Evolutionary conservation across 768 basidiomycete genomes (phyloP), one percentile per base, ranked within the genome.

Genomic region (Tricholoma hemisulphureum): DNA sequence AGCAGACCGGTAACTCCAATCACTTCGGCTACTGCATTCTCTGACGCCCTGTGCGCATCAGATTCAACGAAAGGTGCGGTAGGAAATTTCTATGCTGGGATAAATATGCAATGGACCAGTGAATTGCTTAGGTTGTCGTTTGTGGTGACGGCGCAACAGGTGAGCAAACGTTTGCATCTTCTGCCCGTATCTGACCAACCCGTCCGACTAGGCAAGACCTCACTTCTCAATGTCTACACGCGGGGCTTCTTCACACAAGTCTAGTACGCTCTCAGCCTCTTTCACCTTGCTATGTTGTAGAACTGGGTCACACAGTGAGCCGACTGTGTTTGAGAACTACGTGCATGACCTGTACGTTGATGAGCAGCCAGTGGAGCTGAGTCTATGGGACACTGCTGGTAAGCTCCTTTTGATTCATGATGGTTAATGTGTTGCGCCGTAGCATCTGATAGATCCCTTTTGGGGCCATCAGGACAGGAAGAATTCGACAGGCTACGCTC

Each of bases 331-430:
- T 64, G 96, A 98, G 73, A 98, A 98, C 75, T 95, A 96, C 66
- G 94, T 96, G 10, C 91, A 95, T 69, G 91, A 95, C 62, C 77
- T 95, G 55, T 80, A 81, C 63, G 85, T 96, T 24, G 95, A 98
- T 62, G 93, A 93, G 31, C 88, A 93, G 64, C 71, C 83, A 28
- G 88, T 98, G 13, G 95, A 98, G 67, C 79, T 99, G 43, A 93
- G 93, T 69, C 69, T 98, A 61, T 98, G 96, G 96, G 96, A 98
- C 70, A 98, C 96, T 45, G 96, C 96, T 45, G 95, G 96, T 94
- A 68, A 58, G 83, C 73, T 32, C 49, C 31, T 16, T 7, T 26
- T 9, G 52, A 11, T 46, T 20, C 10, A 37, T 59, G 56, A 60
- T 64, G 65, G 58, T 60, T 71, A 61, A 9, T 71, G 67, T 72